Percentiles rank a stretch among this genome's conserved stretches.
Conservation (phyloP, 2,329 filamentous ascomycete genomes). For the Alternaria sp. region DNA sequence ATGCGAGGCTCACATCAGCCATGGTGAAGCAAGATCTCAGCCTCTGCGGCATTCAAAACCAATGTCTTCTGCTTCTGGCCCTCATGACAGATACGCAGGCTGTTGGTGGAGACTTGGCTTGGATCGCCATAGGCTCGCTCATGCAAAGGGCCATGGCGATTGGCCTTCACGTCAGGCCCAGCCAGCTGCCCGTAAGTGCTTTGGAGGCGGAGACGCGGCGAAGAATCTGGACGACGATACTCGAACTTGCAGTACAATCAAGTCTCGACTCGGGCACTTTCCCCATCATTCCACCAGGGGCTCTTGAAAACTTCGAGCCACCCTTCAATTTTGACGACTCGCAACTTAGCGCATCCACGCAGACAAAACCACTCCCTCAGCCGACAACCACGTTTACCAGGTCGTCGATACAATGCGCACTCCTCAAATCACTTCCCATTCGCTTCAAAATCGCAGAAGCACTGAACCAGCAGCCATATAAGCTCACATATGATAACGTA, state of each 20-base stretch:
- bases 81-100: slow-evolving; percentile 41
- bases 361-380: no score
- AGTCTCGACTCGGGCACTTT: slow-evolving; percentile 51
- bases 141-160: slow-evolving; percentile 53
- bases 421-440: no score
- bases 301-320: no score
- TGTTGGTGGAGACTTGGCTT: slow-evolving; percentile 50
- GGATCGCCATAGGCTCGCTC: slow-evolving; percentile 52
- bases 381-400: no score
- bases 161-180: slow-evolving; percentile 54
- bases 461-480: no score
- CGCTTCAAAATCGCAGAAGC: no score
- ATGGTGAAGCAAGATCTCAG: slow-evolving; percentile 62
- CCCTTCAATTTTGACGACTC: no score
- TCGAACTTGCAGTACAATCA: slow-evolving; percentile 51
- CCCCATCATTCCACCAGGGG: slow-evolving; percentile 31
- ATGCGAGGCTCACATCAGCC: slow-evolving; percentile 63
- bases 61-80: slow-evolving; percentile 51
- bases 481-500: no score
- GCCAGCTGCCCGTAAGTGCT: slow-evolving; percentile 43
- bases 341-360: no score
- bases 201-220: slow-evolving; percentile 53
- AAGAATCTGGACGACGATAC: slow-evolving; percentile 41
- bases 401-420: no score
- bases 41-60: slow-evolving; percentile 61